These are phyloP conservation scores for Thinopyrum elongatum DNA, from an alignment of 176 grass and related monocot species.

Conservation along the genomic window DNA sequence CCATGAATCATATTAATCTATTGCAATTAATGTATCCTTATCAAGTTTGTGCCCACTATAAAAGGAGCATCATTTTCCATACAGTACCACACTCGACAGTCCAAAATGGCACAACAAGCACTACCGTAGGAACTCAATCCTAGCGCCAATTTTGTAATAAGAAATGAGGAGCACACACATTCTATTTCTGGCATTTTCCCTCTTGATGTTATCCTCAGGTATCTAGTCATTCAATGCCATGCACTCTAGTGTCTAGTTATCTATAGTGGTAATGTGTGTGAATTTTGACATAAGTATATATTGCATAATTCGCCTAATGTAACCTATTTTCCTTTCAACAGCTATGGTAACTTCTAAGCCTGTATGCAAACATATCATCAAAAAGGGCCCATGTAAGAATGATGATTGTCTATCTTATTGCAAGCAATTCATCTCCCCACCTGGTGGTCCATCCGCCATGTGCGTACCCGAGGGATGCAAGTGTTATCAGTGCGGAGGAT, in stretches of 20 bases:
- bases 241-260: not conserved
- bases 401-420: not conserved
- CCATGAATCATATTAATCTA: not conserved
- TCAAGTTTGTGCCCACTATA: not conserved
- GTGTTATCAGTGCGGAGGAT: not conserved
- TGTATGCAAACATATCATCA: not conserved
- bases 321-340: not conserved
- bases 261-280: not conserved
- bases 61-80: not conserved
- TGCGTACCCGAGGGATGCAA: not conserved
- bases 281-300: not conserved
- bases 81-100: not conserved
- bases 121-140: not conserved
- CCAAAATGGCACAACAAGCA: no score
- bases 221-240: not conserved
- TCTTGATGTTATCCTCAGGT: not conserved
- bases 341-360: no score
- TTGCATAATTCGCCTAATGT: not conserved
- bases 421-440: not conserved
- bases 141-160: not conserved
- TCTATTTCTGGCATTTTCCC: not conserved
- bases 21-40: not conserved
- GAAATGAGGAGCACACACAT: not conserved
- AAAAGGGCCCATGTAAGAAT: not conserved
- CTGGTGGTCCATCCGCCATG: not conserved